Conservation (phyloP, 2,329 filamentous ascomycete species). For the Fusarium succisae region DNA sequence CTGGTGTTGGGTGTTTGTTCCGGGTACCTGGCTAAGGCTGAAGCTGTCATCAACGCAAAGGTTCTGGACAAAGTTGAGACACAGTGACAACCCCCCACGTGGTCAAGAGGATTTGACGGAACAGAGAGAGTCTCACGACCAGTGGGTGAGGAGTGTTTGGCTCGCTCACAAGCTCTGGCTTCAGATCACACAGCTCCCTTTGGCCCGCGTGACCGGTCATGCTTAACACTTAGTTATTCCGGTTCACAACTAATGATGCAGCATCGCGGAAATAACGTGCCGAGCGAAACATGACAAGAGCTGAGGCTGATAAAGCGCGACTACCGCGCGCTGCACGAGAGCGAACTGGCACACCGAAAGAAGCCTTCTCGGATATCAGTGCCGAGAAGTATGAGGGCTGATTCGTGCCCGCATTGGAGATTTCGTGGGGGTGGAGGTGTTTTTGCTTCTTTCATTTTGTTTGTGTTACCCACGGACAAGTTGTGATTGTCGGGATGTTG, state of each 20-base stretch:
- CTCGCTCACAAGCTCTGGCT: not conserved
- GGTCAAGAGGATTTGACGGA: not conserved
- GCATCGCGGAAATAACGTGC: constrained; percentile 29
- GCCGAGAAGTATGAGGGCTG: constrained; percentile 20
- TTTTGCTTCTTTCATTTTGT: not conserved
- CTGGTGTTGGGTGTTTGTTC: not conserved
- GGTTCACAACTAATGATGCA: constrained; percentile 19
- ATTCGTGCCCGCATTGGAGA: constrained; percentile 35
- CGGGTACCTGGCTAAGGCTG: not conserved
- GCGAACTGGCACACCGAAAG: constrained; percentile 15
- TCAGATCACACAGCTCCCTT: not conserved
- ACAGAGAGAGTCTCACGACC: not conserved
- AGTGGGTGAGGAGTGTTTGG: not conserved
- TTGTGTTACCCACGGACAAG: not conserved
- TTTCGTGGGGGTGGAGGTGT: constrained; percentile 12
- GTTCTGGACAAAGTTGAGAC: not conserved
- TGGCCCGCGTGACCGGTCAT: not conserved
- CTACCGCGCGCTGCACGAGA: not conserved
- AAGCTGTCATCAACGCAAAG: not conserved
- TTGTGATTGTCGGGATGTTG: not conserved
- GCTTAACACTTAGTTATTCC: not conserved
- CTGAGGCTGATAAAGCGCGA: constrained; percentile 21
- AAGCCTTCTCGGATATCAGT: constrained; percentile 24
- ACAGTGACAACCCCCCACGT: not conserved
- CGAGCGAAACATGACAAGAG: constrained; percentile 13